Evolutionary conservation across 2,329 filamentous ascomycete species (phyloP), one percentile per base, ranked within the genome.

Genomic region (Rosellinia necatrix): DNA sequence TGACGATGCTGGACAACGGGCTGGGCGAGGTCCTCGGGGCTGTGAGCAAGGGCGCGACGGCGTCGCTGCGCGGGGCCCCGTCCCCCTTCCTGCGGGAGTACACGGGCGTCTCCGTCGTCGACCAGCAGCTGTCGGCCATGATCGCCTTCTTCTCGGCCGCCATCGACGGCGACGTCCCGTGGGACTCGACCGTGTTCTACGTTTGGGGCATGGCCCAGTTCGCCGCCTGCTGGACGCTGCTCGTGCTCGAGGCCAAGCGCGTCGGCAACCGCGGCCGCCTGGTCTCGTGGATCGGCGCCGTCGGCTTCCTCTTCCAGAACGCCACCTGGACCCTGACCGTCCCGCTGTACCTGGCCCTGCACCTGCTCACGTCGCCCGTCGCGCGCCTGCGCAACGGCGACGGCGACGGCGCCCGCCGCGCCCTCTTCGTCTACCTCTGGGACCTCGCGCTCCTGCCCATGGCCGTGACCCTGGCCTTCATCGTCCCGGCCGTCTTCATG

Each of bases 401-500:
- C 27, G 63, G 64, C 25, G 61, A 64, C 17, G 57, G 34, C 24
- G 64, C 63, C 37, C 59, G 65, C 8, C 47, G 60, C 29, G 40
- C 53, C 50, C 59, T 70, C 12, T 65, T 68, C 56, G 66, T 66
- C 7, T 62, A 67, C 22, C 66, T 68, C 34, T 70, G 68, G 68
- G 68, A 71, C 56, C 53, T 71, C 32, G 64, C 66, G 8, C 56
- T 70, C 13, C 46, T 71, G 5, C 69, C 69, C 22, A 53, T 66
- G 50, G 52, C 67, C 15, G 63, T 71, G 1, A 67, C 64, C 5
- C 41, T 70, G 10, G 49, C 63, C 4, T 64, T 66, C 49, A 53
- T 68, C 44, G 60, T 65, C 1, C 67, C 68, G 22, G 60, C 58
- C 34, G 51, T 70, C 17, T 53, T 68, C 53, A 71, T 71, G 67